phyloP scores from a whole-genome alignment of 176 grass and related monocot genomes.

The Oryza australiensis region DNA sequence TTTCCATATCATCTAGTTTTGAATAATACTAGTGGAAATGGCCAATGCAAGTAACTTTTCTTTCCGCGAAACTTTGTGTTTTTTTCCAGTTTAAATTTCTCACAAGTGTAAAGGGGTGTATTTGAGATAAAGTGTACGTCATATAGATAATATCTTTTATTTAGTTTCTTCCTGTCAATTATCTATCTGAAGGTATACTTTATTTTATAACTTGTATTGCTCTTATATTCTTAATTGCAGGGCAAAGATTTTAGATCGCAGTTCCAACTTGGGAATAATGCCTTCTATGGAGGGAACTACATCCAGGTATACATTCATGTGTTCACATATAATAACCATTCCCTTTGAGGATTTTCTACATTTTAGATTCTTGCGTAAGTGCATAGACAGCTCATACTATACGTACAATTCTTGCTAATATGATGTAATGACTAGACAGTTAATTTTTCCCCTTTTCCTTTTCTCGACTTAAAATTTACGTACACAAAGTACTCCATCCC shows the following conservation, averaged over 20 bases:
- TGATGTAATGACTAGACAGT: neutral
- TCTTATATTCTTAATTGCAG: constrained; percentile 38
- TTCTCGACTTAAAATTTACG: neutral
- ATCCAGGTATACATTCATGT: constrained; percentile 63
- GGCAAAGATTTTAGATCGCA: constrained; percentile 72
- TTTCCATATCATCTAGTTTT: neutral
- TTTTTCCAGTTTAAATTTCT: neutral
- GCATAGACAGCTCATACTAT: neutral
- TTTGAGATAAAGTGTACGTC: neutral
- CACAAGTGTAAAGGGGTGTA: neutral
- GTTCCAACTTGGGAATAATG: constrained; percentile 61
- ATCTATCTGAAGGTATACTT: constrained; percentile 3
- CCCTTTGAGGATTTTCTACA: neutral
- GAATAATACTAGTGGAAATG: neutral
- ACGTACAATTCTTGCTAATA: neutral
- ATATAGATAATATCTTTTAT: neutral
- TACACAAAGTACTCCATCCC: neutral
- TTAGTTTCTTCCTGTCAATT: neutral
- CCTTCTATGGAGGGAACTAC: constrained; percentile 73
- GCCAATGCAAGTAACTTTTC: neutral
- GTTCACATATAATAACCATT: neutral
- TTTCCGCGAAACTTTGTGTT: neutral
- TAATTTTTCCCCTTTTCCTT: neutral
- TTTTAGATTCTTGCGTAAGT: neutral
- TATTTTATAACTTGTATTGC: constrained; percentile 23